These are phyloP conservation scores for Hexamita inflata DNA, from an alignment of 208 protist species.

Conservation along the genomic window DNA sequence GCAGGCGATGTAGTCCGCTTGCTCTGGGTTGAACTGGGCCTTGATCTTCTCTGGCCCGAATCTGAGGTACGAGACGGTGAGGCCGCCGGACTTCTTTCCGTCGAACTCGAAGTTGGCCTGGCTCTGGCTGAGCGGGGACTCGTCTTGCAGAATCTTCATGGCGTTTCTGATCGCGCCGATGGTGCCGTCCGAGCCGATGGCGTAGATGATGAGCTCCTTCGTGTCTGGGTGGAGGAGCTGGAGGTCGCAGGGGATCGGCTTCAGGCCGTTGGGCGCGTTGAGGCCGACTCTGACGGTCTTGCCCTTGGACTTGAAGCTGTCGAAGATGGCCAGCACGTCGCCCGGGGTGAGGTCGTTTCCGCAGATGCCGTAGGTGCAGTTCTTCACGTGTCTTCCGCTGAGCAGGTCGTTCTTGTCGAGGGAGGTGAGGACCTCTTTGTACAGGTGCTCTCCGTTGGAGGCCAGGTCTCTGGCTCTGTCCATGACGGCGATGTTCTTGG, in stretches of 20 bases:
- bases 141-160: slow-evolving; percentile 52
- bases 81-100: slow-evolving; percentile 52
- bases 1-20: slow-evolving; percentile 54
- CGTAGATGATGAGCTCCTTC: slow-evolving; percentile 45
- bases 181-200: slow-evolving; percentile 56
- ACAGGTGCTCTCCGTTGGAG: slow-evolving; percentile 51
- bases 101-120: slow-evolving; percentile 61
- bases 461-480: slow-evolving; percentile 53
- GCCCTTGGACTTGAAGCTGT: background rate
- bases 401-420: background rate
- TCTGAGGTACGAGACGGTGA: slow-evolving; percentile 55
- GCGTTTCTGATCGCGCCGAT: slow-evolving; percentile 56
- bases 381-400: background rate
- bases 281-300: no score
- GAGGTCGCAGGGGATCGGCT: no score
- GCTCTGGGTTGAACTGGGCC: slow-evolving; percentile 47
- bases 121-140: slow-evolving; percentile 37
- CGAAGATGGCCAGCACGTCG: slow-evolving; percentile 48
- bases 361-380: slow-evolving; percentile 51
- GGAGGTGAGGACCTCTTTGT: slow-evolving; percentile 50
- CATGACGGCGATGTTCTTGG: slow-evolving; percentile 49
- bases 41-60: slow-evolving; percentile 35
- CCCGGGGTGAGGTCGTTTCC: slow-evolving; percentile 55
- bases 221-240: background rate
- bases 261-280: no score